These are phyloP conservation scores for Pythium biforme DNA, from an alignment of 352 stramenopile genomes.

Conservation along the genomic window DNA sequence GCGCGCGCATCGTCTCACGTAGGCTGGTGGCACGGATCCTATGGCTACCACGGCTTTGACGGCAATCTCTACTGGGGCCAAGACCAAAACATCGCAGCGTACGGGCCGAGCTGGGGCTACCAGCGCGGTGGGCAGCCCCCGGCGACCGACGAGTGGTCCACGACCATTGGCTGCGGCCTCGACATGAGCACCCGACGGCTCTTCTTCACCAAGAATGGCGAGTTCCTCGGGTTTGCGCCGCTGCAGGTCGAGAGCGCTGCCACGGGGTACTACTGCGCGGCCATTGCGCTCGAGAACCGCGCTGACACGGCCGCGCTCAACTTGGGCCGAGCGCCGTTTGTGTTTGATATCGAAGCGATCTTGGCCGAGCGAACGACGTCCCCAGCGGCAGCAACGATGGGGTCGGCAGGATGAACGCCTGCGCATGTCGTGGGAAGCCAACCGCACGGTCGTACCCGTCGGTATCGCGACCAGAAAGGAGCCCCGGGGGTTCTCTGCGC, in stretches of 20 bases:
- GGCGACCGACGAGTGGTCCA: background rate
- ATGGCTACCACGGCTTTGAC: conserved; percentile 41
- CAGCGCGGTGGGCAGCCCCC: background rate
- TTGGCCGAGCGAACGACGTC: background rate
- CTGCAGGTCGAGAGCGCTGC: background rate
- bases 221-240: conserved; percentile 20
- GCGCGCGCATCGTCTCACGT: conserved; percentile 34
- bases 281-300: conserved; percentile 32
- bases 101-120: conserved; percentile 25
- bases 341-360: conserved; percentile 32
- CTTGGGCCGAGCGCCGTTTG: conserved; percentile 27
- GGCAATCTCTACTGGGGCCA: conserved; percentile 32
- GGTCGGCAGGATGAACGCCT: too few relatives aligned
- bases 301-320: conserved; percentile 33
- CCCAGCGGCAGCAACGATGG: too few relatives aligned
- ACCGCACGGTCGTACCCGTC: too few relatives aligned
- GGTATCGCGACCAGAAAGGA: too few relatives aligned
- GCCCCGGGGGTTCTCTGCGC: too few relatives aligned
- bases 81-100: conserved; percentile 10
- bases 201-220: conserved; percentile 38
- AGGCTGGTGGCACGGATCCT: conserved; percentile 33
- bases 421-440: too few relatives aligned
- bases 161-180: conserved; percentile 31
- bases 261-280: conserved; percentile 20
- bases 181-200: conserved; percentile 10